phyloP scores from a whole-genome alignment of 495 filamentous ascomycete species.

The Patellaria atrata region DNA sequence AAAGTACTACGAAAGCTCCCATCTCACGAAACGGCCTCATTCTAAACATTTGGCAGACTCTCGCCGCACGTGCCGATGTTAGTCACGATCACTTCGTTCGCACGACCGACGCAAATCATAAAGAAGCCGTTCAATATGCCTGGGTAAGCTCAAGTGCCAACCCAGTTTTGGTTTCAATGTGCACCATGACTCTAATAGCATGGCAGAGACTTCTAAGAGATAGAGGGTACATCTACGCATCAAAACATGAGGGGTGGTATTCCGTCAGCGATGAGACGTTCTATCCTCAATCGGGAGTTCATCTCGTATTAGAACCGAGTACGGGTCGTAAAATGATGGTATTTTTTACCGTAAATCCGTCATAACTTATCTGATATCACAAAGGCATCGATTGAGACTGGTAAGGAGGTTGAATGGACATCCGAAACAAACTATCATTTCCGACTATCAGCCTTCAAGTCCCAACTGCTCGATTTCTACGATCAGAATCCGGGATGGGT shows the following conservation, averaged over 20 bases:
- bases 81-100: slow-evolving; percentile 76
- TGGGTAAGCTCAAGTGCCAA: slow-evolving; percentile 56
- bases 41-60: slow-evolving; percentile 28
- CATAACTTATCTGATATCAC: neutral
- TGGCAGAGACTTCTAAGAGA: slow-evolving; percentile 49
- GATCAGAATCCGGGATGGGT: slow-evolving; percentile 55
- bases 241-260: slow-evolving; percentile 91
- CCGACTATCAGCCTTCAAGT: slow-evolving; percentile 64
- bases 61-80: slow-evolving; percentile 55
- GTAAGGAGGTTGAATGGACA: slow-evolving; percentile 84
- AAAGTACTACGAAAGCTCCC: slow-evolving; percentile 22
- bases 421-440: slow-evolving; percentile 95
- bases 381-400: slow-evolving; percentile 65
- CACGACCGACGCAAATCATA: slow-evolving; percentile 71
- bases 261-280: slow-evolving; percentile 93
- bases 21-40: neutral
- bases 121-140: slow-evolving; percentile 77
- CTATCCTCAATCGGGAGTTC: slow-evolving; percentile 63
- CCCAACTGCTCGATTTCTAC: slow-evolving; percentile 66
- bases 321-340: slow-evolving; percentile 74
- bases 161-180: neutral
- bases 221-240: slow-evolving; percentile 65
- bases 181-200: slow-evolving; percentile 10
- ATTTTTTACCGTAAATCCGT: neutral
- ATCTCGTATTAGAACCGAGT: slow-evolving; percentile 56